Evolutionary conservation across 148 eudicot genomes (phyloP), one percentile per base, ranked within the genome.

Genomic region (Vaccinium darrowii): DNA sequence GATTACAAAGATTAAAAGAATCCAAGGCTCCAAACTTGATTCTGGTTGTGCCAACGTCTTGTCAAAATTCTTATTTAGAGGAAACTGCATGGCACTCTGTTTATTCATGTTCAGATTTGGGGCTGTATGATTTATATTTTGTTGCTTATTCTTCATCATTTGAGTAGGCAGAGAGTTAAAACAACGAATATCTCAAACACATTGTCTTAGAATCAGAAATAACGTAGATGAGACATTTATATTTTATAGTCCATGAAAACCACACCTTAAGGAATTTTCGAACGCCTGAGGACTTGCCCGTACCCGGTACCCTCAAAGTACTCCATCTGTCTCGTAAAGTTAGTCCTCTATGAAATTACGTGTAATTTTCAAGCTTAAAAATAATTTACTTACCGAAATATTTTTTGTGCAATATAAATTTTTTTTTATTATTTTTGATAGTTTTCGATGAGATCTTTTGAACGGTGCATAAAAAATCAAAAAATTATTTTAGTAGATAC

Each of bases 131-230:
- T 7, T 33, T 18, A 6, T 39, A 74, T 16, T 74, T 30, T 30
- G 33, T 30, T 30, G 33, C 51, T 74, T n/a, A 74, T 74, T 39
- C 78, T 74, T 52, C 78, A 74, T 74, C 52, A 74, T 74, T 74
- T 74, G 51, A 74, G 78, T 74, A 36, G 21, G 12, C 89, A 87
- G 87, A 51, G 79, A 76, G 57, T 71, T 74, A 56, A 76, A 81
- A 30, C 9, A 52, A 81, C 13, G 7, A 81, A n/a, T 23, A 65
- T 47, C 23, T 81, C 58, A 81, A 81, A n/a, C 30, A 16, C 39
- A 81, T 23, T 54, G 23, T 81, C 30, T 62, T 62, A 12, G 36
- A 67, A 25, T 30, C 3, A 9, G 21, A 7, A 25, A 43, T 23
- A 65, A 15, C 10, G 69, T 25, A 14, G 14, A 50, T 18, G 36